Percentiles rank a stretch among this genome's conserved stretches.
These are phyloP conservation scores for Aspergillus transmontanensis DNA, from an alignment of 2,329 filamentous ascomycete species.

Conservation along the genomic window DNA sequence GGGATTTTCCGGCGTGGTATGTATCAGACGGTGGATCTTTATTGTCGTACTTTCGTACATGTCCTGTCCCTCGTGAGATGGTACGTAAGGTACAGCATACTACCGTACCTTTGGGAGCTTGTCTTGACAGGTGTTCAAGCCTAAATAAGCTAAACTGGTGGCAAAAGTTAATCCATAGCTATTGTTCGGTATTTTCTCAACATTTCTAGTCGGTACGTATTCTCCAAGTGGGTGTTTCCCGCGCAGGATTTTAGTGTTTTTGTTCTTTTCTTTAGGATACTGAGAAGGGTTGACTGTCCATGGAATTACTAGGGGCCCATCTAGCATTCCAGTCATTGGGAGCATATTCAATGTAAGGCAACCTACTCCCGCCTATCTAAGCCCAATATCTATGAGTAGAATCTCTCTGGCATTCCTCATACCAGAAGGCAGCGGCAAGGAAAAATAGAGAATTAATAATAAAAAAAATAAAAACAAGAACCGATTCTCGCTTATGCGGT, in stretches of 20 bases:
- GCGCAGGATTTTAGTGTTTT: no score
- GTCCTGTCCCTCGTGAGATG: background rate
- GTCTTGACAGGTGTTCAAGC: background rate
- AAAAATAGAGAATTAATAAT: background rate
- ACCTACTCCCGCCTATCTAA: background rate
- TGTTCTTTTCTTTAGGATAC: no score
- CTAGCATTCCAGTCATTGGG: background rate
- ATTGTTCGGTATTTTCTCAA: background rate
- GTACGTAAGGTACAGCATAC: background rate
- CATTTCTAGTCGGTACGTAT: background rate
- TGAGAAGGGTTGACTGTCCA: background rate
- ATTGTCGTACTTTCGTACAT: background rate
- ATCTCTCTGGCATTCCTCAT: background rate
- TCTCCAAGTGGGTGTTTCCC: no score
- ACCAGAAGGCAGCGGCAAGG: background rate
- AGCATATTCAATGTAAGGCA: background rate
- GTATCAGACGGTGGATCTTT: background rate
- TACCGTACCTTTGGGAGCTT: no score
- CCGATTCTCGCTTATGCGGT: background rate
- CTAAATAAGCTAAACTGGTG: background rate
- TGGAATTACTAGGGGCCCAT: background rate
- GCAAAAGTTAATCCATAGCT: background rate
- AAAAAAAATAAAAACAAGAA: background rate
- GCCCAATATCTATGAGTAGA: background rate
- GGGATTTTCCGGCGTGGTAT: background rate